Evolutionary conservation across 83 land plant genomes (phyloP), one percentile per base, ranked within the genome.

Genomic region (Picea engelmannii): DNA sequence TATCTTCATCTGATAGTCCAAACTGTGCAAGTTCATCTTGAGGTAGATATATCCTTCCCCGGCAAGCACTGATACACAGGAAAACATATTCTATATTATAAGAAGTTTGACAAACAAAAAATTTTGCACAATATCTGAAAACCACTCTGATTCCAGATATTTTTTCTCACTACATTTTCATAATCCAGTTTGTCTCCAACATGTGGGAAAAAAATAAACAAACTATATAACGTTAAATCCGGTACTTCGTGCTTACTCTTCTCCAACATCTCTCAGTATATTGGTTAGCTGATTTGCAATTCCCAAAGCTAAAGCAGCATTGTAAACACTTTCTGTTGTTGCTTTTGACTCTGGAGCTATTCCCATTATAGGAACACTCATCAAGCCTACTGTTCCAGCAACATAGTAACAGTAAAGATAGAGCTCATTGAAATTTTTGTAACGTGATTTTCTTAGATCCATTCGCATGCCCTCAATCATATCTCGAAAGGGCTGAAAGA

Each of bases 381-480:
- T 90, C 76, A 90, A 83, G 16, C 88, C 92, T 7, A 90, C 92
- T 27, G 92, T 90, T 3, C 91, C 92, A n/a, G 92, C 91, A 17
- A 90, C 92, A 85, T 90, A 90, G 74, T 90, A 90, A 80, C 92
- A 90, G 80, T 90, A 90, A 21, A 90, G 86, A 74, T 88, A 90
- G 40, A 90, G 86, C 73, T 90, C 92, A 62, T 90, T 91, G 79
- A 90, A 90, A 64, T 71, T 90, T 11, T 73, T 80, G 80, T 90
- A 90, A 23, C 92, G 62, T 60, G 88, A 85, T 68, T 90, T 90
- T 62, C 58, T 79, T 77, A 88, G 61, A 78, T 90, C 92, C 82
- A 85, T 69, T 77, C 92, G 74, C 92, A 90, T 90, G 52, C 92
- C 92, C 61, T 88, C 86, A n/a, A 90, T 90, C 92, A 90, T 90